Evolutionary conservation across 257 asterid species (phyloP).

Genomic region (Scutellaria minor): DNA sequence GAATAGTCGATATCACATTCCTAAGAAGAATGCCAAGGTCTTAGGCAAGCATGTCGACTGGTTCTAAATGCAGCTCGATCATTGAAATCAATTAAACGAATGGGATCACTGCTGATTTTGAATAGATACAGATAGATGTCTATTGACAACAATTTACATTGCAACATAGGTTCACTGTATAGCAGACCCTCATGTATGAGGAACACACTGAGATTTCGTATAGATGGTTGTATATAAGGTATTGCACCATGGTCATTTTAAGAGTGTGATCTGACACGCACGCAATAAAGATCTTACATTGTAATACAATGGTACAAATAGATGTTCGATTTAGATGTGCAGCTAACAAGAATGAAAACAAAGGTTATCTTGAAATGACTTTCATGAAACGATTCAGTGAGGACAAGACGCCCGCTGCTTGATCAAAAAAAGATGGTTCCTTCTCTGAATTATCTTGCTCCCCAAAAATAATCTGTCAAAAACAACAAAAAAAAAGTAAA

Average conservation of each 20-base stretch:
- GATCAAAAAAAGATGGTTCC: constrained; percentile 68
- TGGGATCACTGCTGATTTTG: not conserved
- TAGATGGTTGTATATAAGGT: too few relatives aligned
- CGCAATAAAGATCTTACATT: too few relatives aligned
- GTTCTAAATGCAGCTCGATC: constrained; percentile 36
- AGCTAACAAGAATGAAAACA: not conserved
- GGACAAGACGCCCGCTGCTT: constrained; percentile 85
- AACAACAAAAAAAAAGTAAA: not conserved
- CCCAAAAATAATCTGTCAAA: constrained; percentile 71
- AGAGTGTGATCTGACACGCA: too few relatives aligned
- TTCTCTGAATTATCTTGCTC: constrained; percentile 57
- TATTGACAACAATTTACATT: too few relatives aligned
- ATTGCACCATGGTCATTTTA: too few relatives aligned
- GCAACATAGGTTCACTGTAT: too few relatives aligned
- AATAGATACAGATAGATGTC: too few relatives aligned
- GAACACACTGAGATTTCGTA: not conserved
- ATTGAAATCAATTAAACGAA: not conserved
- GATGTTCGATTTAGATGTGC: not conserved
- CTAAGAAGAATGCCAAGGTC: constrained; percentile 58
- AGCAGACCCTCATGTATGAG: not conserved
- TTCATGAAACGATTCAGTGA: constrained; percentile 83
- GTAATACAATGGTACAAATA: not conserved
- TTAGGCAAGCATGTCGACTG: constrained; percentile 64
- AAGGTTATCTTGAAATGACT: constrained; percentile 73
- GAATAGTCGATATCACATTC: constrained; percentile 71